phyloP scores from a whole-genome alignment of 2,329 filamentous ascomycete species.

The Sporothrix protearum region DNA sequence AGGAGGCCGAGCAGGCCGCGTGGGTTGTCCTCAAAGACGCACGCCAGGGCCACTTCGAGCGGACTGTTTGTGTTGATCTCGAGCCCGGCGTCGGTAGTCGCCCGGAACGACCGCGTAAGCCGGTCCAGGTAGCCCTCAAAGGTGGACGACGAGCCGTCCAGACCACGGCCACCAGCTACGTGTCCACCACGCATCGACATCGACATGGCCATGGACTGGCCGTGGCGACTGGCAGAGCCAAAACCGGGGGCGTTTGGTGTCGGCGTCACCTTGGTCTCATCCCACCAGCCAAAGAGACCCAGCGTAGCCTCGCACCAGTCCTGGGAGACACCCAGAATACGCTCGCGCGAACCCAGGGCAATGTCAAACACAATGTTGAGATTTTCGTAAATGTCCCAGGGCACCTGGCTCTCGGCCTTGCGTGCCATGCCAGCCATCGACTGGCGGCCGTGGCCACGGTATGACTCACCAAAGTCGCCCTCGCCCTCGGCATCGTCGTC shows the following conservation, averaged over 20 bases:
- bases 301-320: conserved; percentile 92
- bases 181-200: conserved; percentile 10
- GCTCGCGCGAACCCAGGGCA: conserved; percentile 68
- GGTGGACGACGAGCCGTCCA: conserved; percentile 45
- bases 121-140: conserved; percentile 69
- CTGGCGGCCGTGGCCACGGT: conserved; percentile 40
- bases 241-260: conserved; percentile 47
- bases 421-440: conserved; percentile 63
- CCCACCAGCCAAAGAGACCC: conserved; percentile 86
- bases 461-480: conserved; percentile 34
- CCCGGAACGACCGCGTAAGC: conserved; percentile 66
- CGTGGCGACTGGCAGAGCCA: conserved; percentile 11
- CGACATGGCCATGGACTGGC: conserved; percentile 21
- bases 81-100: conserved; percentile 66
- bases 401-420: conserved; percentile 80
- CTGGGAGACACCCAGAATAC: conserved; percentile 72
- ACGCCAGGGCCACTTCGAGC: conserved; percentile 77
- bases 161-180: conserved; percentile 34
- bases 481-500: conserved; percentile 49
- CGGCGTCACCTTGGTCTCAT: conserved; percentile 50
- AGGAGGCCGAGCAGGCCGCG: conserved; percentile 72
- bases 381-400: conserved; percentile 86
- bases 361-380: conserved; percentile 77
- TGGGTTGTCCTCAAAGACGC: conserved; percentile 76
- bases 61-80: conserved; percentile 71